Evolutionary conservation across 257 asterid genomes (phyloP).

Genomic region (Solanum rostratum): DNA sequence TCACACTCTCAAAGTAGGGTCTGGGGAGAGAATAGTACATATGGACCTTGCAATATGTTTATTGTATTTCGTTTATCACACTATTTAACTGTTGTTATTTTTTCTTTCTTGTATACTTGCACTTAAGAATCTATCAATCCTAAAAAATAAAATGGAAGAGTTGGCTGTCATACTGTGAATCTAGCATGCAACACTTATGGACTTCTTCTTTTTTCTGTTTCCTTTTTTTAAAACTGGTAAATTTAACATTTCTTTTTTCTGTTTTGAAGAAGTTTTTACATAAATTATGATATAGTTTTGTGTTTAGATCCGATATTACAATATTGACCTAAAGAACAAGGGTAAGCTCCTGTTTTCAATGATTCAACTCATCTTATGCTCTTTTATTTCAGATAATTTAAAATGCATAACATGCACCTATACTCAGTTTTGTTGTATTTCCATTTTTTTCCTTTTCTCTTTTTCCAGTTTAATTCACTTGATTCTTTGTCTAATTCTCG

Average conservation of each 20-base stretch:
- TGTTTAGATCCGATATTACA: not conserved
- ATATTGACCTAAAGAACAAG: not conserved
- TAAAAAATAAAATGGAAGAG: not conserved
- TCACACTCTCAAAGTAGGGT: too few species aligned
- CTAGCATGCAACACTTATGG: not conserved
- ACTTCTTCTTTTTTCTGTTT: not conserved
- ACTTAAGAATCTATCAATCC: not conserved
- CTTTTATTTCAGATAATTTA: not conserved
- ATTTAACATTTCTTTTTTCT: not conserved
- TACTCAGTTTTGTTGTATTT: not conserved
- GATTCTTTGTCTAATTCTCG: not conserved
- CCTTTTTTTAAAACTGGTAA: rapidly evolving
- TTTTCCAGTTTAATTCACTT: not conserved
- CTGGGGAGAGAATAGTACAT: too few species aligned
- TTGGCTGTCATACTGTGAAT: not conserved
- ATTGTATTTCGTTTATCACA: too few species aligned
- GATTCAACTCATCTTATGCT: not conserved
- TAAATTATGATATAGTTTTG: not conserved
- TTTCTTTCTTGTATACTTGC: too few species aligned
- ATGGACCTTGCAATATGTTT: too few species aligned
- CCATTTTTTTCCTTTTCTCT: not conserved
- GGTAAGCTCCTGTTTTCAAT: not conserved
- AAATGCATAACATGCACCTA: not conserved
- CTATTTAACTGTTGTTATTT: too few species aligned
- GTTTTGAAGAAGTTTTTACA: not conserved